A percentile compares a stretch with the other conserved stretches of the same genome.
phyloP scores from a whole-genome alignment of 306 rosid genomes.

The Ceratonia siliqua region DNA sequence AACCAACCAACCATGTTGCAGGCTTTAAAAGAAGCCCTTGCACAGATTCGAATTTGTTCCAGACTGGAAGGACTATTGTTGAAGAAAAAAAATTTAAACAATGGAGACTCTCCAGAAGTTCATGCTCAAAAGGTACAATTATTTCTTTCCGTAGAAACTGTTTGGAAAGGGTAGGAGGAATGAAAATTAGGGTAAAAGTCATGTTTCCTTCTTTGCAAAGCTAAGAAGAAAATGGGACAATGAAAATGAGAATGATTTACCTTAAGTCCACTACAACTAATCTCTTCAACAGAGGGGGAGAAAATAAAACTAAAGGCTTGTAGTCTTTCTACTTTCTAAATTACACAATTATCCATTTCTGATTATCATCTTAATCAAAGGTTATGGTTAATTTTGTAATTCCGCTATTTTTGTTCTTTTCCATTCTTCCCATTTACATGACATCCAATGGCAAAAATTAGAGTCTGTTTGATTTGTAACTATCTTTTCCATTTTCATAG shows the following conservation, averaged over 20 bases:
- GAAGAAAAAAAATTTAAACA: slow-evolving; percentile 64
- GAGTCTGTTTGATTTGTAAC: too few species aligned
- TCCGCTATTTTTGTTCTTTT: neutral
- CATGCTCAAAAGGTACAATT: slow-evolving; percentile 85
- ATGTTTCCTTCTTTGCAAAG: neutral
- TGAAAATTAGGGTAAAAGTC: slow-evolving; percentile 19
- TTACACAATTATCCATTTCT: slow-evolving; percentile 12
- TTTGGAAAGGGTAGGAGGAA: slow-evolving; percentile 13
- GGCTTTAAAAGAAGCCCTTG: slow-evolving; percentile 83
- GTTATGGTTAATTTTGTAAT: neutral
- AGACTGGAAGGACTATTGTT: slow-evolving; percentile 80
- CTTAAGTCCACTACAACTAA: neutral
- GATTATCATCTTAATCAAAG: slow-evolving; percentile 11
- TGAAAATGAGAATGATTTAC: slow-evolving; percentile 2
- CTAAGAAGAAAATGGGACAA: slow-evolving; percentile 17
- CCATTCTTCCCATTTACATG: slow-evolving; percentile 21
- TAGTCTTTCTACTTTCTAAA: slow-evolving; percentile 8
- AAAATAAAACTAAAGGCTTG: neutral
- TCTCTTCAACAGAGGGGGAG: neutral
- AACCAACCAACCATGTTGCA: slow-evolving; percentile 40
- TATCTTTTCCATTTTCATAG: neutral
- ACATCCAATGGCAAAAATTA: neutral
- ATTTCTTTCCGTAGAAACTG: slow-evolving; percentile 13
- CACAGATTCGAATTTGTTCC: slow-evolving; percentile 85
- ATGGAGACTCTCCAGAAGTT: slow-evolving; percentile 80